Conservation (phyloP, 2,329 filamentous ascomycete genomes). For the Ceratocystis huliohia region DNA sequence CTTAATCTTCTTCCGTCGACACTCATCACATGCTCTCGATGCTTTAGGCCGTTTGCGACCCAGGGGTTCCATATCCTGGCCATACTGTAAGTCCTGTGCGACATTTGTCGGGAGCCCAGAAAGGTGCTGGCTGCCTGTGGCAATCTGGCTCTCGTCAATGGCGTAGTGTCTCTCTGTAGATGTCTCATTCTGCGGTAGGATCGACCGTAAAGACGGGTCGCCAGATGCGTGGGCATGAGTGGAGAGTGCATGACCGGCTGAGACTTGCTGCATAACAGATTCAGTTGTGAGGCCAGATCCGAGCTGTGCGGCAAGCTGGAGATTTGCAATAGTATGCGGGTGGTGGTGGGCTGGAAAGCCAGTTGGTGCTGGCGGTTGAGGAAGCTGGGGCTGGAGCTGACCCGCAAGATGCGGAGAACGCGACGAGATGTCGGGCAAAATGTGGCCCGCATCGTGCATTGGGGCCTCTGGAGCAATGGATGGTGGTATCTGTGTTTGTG, state of each 20-base stretch:
- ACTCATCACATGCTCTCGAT: slow-evolving; percentile 79
- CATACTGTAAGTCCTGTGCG: slow-evolving; percentile 22
- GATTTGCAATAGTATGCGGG: not conserved
- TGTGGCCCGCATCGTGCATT: slow-evolving; percentile 30
- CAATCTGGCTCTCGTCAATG: slow-evolving; percentile 20
- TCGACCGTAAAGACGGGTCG: slow-evolving; percentile 33
- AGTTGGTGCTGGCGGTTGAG: not conserved
- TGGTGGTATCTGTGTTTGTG: not conserved
- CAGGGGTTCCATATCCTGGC: slow-evolving; percentile 29
- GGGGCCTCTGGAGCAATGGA: slow-evolving; percentile 33
- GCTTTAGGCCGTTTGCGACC: slow-evolving; percentile 74
- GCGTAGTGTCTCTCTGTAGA: not conserved
- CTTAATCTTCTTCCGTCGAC: slow-evolving; percentile 77
- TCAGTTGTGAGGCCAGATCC: not conserved
- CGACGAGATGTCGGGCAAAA: not conserved
- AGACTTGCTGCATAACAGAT: not conserved
- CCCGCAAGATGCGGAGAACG: slow-evolving; percentile 37
- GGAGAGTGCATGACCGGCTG: not conserved
- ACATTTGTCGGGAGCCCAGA: slow-evolving; percentile 15
- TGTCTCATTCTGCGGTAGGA: slow-evolving; percentile 32
- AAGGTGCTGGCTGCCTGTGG: slow-evolving; percentile 11
- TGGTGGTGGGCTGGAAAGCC: not conserved
- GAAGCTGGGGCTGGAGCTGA: slow-evolving; percentile 24
- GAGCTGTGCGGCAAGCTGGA: not conserved
- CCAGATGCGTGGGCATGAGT: not conserved